Base-by-base conservation (phyloP, 305 asterid genomes). In the Fraxinus albicans region DNA sequence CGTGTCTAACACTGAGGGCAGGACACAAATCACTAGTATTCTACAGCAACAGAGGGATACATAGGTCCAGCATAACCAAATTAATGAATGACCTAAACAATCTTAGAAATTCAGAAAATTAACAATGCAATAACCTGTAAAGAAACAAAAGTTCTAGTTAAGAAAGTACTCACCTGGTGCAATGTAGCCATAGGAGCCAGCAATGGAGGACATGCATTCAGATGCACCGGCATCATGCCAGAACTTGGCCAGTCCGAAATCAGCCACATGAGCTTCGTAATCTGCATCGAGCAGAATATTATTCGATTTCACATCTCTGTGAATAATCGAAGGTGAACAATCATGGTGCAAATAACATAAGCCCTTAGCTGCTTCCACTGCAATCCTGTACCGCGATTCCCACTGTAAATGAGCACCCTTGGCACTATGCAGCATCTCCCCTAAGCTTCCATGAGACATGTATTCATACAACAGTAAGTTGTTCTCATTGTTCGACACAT, bases 361-460 rank as follows among this genome's bases (percentile, higher is more conserved):
- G n/a, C 99, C 99, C 78, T 91, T 94, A 0, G 98, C 99, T 0
- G 99, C 94, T 86, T 93, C 99, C 1, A 87, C 89, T 0, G 98
- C 97, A 8, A 96, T 91, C 69, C 92, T 83, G 25, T 87, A 89
- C 88, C 99, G 88, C 29, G 93, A 76, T 10, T 95, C 97, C 99
- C 98, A 94, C 83, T 88, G 94, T 90, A 95, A 81, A 88, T 89
- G 93, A 2, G 89, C 93, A 2, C 98, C 99, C 50, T 96, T 96
- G 0, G 90, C 40, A 0, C 99, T 96, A 55, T 96, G 99, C 19
- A 96, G 73, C 90, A 91, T 83, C 85, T 95, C 99, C 0, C 99
- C 99, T n/a, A 95, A 91, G 91, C 99, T 95, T 53, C 99, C 99
- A 36, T 94, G 93, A 0, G 98, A 90, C 99, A 95, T 94, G 76